Conservation (phyloP, 139 green algal genomes). For the Picochlorum sp. region DNA sequence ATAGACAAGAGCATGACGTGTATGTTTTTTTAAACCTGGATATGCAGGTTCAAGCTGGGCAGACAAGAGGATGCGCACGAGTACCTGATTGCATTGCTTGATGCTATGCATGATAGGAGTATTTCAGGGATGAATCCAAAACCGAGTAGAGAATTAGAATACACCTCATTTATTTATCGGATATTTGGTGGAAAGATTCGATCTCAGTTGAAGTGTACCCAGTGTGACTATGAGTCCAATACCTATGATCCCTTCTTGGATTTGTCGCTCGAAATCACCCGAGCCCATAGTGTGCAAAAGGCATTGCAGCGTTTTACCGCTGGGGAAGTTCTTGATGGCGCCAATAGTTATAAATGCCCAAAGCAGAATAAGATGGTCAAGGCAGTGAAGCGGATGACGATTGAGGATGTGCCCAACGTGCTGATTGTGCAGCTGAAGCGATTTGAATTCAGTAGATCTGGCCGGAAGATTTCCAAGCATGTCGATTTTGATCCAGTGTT, state of each 20-base stretch:
- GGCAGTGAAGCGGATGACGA: constrained; percentile 69
- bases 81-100: constrained; percentile 80
- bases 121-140: constrained; percentile 43
- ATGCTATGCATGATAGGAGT: constrained; percentile 75
- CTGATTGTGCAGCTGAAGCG: constrained; percentile 85
- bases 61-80: constrained; percentile 87
- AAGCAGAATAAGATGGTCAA: constrained; percentile 54
- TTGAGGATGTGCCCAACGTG: constrained; percentile 72
- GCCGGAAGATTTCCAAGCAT: constrained; percentile 73
- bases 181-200: constrained; percentile 84
- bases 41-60: constrained; percentile 67
- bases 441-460: constrained; percentile 71
- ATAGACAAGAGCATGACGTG: too few relatives aligned
- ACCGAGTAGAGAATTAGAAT: constrained; percentile 48
- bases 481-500: constrained; percentile 71
- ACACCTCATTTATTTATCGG: constrained; percentile 74
- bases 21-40: too few relatives aligned
- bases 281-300: constrained; percentile 39
- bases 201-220: constrained; percentile 77
- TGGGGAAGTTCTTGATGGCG: constrained; percentile 69
- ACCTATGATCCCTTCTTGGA: constrained; percentile 90
- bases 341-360: constrained; percentile 85
- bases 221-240: constrained; percentile 68
- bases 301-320: constrained; percentile 65
- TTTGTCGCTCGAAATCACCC: constrained; percentile 79